Evolutionary conservation across 805 yeast genomes (phyloP).

Genomic region (Ogataea dorogensis): DNA sequence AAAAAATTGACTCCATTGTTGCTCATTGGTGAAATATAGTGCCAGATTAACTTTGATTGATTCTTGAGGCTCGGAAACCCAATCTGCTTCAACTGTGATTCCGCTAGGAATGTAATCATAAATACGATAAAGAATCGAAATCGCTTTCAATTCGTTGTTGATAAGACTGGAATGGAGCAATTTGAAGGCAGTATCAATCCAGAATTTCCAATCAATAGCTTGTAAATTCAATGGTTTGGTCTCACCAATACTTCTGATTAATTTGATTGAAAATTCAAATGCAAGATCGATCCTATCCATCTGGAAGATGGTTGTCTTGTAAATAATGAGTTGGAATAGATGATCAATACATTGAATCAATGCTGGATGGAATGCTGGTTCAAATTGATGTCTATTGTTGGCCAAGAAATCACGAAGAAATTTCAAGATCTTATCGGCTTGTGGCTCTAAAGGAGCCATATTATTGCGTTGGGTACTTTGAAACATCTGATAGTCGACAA

Average conservation of each 20-base stretch:
- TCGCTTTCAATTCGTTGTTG: conserved; percentile 58
- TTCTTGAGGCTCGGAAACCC: conserved; percentile 41
- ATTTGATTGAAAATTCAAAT: conserved; percentile 25
- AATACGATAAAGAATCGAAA: conserved; percentile 66
- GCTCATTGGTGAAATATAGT: conserved; percentile 50
- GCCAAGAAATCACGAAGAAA: conserved; percentile 37
- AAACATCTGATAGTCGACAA: conserved; percentile 27
- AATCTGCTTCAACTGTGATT: conserved; percentile 21
- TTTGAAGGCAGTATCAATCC: conserved; percentile 59
- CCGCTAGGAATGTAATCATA: conserved; percentile 65
- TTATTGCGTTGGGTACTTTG: conserved; percentile 11
- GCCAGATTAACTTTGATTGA: conserved; percentile 49
- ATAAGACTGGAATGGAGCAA: conserved; percentile 65
- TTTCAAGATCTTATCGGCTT: conserved; percentile 33
- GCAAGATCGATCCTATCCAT: conserved; percentile 23
- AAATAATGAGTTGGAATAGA: conserved; percentile 24
- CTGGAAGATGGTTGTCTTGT: conserved; percentile 27
- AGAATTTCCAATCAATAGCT: conserved; percentile 67
- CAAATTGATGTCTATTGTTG: conserved; percentile 32
- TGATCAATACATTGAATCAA: conserved; percentile 25
- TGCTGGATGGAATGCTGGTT: conserved; percentile 24
- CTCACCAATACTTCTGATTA: conserved; percentile 23
- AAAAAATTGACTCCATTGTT: conserved; percentile 55
- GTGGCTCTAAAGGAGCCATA: conserved; percentile 19
- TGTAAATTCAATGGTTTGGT: conserved; percentile 15